Conservation (phyloP, 108 stramenopile genomes). For the Schizochytrium sp. region DNA sequence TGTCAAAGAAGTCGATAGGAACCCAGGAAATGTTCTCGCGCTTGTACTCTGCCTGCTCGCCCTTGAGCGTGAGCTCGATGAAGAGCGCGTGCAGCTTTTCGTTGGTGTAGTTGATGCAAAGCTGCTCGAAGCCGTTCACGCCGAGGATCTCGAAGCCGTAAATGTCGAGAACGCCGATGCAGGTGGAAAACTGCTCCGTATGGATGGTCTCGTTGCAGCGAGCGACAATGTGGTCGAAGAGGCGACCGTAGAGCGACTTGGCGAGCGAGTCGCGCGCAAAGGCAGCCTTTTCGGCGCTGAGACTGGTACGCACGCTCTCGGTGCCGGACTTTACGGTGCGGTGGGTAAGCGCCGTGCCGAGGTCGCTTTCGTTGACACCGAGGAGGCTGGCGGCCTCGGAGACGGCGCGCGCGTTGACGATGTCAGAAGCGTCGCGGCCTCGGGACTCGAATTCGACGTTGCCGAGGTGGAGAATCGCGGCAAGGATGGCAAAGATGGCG, state of each 20-base stretch:
- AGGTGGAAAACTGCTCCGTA: background rate
- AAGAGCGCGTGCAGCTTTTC: constrained; percentile 80
- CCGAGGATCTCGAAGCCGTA: constrained; percentile 91
- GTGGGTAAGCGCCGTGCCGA: background rate
- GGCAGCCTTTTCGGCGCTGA: background rate
- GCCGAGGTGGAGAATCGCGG: constrained; percentile 37
- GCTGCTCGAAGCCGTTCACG: constrained; percentile 76
- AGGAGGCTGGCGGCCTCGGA: background rate
- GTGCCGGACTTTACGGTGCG: background rate
- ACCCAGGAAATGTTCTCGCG: constrained; percentile 72
- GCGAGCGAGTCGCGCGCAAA: constrained; percentile 33
- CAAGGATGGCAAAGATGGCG: constrained; percentile 24
- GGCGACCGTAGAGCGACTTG: constrained; percentile 34
- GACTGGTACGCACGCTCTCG: background rate
- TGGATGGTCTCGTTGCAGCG: constrained; percentile 51
- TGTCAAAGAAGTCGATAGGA: constrained; percentile 69
- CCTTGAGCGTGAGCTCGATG: constrained; percentile 20
- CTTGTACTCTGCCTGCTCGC: constrained; percentile 60
- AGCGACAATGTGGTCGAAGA: constrained; percentile 35
- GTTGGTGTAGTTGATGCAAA: constrained; percentile 93
- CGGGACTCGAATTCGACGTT: constrained; percentile 56
- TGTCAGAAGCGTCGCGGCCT: background rate
- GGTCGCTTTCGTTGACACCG: background rate
- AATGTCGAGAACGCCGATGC: constrained; percentile 87
- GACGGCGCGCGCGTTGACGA: background rate